Conservation (phyloP, 495 filamentous ascomycete species). For the Achaetomiella virescens region DNA sequence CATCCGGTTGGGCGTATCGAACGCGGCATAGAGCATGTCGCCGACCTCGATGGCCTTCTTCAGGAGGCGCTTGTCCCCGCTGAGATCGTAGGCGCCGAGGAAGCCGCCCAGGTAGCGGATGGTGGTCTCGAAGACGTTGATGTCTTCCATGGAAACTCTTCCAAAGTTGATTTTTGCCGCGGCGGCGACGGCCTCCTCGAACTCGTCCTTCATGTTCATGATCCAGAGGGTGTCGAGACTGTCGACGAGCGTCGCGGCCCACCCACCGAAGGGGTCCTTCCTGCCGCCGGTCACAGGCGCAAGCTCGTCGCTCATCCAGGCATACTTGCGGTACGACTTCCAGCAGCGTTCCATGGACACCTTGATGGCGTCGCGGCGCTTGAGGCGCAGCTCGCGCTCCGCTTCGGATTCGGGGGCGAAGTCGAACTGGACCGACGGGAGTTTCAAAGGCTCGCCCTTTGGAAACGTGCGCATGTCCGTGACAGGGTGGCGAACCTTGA, state of each 20-base stretch:
- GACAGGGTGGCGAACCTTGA: constrained; percentile 53
- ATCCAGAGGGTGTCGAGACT: constrained; percentile 91
- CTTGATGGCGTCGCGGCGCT: constrained; percentile 48
- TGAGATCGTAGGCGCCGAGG: constrained; percentile 69
- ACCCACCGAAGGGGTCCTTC: constrained; percentile 78
- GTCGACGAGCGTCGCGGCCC: constrained; percentile 92
- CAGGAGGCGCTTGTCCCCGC: constrained; percentile 60
- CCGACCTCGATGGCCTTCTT: constrained; percentile 77
- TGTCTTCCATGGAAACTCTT: constrained; percentile 47
- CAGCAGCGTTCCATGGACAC: constrained; percentile 67
- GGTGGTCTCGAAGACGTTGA: constrained; percentile 74
- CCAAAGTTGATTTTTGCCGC: constrained; percentile 79
- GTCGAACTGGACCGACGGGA: constrained; percentile 66
- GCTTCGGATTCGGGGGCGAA: constrained; percentile 28
- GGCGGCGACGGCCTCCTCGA: constrained; percentile 74
- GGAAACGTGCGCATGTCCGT: constrained; percentile 64
- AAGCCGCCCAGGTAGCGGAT: constrained; percentile 78
- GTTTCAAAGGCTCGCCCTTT: constrained; percentile 51
- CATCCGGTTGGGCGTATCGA: constrained; percentile 91
- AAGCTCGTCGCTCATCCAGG: constrained; percentile 76
- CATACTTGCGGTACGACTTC: constrained; percentile 67
- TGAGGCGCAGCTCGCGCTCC: constrained; percentile 37
- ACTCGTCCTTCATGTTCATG: constrained; percentile 86
- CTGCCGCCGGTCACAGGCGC: constrained; percentile 50
- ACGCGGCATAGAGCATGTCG: constrained; percentile 76